phyloP scores from a whole-genome alignment of 1,284 basidiomycete species.

The Cutaneotrichosporon dermatis region DNA sequence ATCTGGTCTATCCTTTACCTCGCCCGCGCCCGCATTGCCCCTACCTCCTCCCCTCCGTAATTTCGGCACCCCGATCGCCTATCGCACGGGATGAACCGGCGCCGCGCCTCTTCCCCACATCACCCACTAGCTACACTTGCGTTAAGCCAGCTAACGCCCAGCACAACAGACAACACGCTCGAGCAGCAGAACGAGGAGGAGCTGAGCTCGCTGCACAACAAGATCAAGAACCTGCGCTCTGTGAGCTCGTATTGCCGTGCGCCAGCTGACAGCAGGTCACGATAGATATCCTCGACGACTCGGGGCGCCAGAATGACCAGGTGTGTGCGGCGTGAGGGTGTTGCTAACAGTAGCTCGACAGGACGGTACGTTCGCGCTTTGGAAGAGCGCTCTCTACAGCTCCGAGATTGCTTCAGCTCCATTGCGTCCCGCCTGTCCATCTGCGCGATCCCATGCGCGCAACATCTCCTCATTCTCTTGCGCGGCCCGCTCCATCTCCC shows the following conservation, averaged over 20 bases:
- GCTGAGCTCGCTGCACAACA: slow-evolving; percentile 44
- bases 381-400: background rate
- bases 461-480: too few species aligned
- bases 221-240: slow-evolving; percentile 46
- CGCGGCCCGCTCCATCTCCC: too few species aligned
- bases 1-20: too few species aligned
- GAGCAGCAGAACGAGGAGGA: slow-evolving; percentile 50
- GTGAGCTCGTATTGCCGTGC: slow-evolving; percentile 14
- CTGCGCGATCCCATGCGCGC: too few species aligned
- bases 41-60: too few species aligned
- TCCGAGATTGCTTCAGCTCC: too few species aligned
- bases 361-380: slow-evolving; percentile 27
- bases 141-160: slow-evolving; percentile 14
- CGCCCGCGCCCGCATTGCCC: too few species aligned
- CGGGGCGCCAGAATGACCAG: slow-evolving; percentile 44
- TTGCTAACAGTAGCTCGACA: slow-evolving; percentile 34
- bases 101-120: too few species aligned
- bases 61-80: too few species aligned
- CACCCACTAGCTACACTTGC: too few species aligned
- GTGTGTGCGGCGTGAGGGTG: slow-evolving; percentile 16
- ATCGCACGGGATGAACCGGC: too few species aligned
- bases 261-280: slow-evolving; percentile 34
- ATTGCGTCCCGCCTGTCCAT: too few species aligned
- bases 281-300: slow-evolving; percentile 48
- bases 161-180: slow-evolving; percentile 46